Conservation (phyloP, 225 moss, liverwort and hornwort genomes). For the Polytrichum formosum region DNA sequence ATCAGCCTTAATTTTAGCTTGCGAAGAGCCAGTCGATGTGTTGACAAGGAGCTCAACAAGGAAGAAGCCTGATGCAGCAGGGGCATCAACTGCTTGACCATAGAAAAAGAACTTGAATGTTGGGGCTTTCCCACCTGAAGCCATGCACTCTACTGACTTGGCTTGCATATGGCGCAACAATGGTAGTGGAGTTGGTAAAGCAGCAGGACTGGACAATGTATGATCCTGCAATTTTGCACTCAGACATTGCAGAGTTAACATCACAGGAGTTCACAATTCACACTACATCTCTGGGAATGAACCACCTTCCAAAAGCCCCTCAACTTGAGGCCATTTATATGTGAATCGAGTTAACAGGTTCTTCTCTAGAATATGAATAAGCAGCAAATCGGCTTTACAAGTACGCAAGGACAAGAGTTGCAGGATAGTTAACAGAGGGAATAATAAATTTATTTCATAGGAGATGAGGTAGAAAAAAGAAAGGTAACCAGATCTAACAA, state of each 20-base stretch:
- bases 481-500: too few relatives aligned
- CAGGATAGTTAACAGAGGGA: too few relatives aligned
- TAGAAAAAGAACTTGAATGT: slow-evolving; percentile 92
- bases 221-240: slow-evolving; percentile 47
- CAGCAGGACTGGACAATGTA: slow-evolving; percentile 60
- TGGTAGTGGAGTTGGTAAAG: slow-evolving; percentile 81
- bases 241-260: not conserved
- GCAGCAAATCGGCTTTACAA: too few relatives aligned
- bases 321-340: too few relatives aligned
- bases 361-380: too few relatives aligned
- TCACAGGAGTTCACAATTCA: not conserved
- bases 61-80: slow-evolving; percentile 72
- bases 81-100: slow-evolving; percentile 74
- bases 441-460: too few relatives aligned
- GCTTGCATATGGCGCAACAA: slow-evolving; percentile 92
- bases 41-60: slow-evolving; percentile 88
- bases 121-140: slow-evolving; percentile 86
- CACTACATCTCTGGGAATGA: not conserved
- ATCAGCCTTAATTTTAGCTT: slow-evolving; percentile 92
- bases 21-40: slow-evolving; percentile 73
- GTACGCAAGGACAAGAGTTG: too few relatives aligned
- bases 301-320: too few relatives aligned
- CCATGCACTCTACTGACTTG: slow-evolving; percentile 87
- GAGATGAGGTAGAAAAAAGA: too few relatives aligned
- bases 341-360: too few relatives aligned